phyloP scores from a whole-genome alignment of 345 rosid genomes.

The Syzygium grande region DNA sequence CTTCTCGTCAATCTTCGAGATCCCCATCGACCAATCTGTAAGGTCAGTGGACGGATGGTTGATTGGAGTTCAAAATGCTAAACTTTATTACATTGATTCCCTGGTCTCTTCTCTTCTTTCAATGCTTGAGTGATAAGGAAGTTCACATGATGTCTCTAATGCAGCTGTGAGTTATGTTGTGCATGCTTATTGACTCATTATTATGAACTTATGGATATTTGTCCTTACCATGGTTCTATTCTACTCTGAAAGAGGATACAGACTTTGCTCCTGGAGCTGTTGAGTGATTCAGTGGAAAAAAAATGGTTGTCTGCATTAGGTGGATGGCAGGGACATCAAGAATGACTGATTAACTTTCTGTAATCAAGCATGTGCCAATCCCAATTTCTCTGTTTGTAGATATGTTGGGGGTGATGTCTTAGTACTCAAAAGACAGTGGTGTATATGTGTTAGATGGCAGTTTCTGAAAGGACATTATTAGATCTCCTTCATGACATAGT shows the following conservation, averaged over 20 bases:
- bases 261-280: not conserved
- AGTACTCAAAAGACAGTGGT: not conserved
- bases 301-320: not conserved
- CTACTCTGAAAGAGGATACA: not conserved
- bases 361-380: not conserved
- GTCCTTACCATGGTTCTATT: not conserved
- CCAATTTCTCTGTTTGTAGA: not conserved
- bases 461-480: not conserved
- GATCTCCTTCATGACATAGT: not conserved
- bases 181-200: not conserved
- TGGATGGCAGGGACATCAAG: not conserved
- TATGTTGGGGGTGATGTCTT: not conserved
- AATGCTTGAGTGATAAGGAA: not conserved
- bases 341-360: not conserved
- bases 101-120: not conserved
- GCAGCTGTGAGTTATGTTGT: not conserved
- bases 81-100: not conserved
- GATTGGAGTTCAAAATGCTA: not conserved
- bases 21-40: constrained; percentile 65
- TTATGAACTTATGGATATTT: not conserved
- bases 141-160: not conserved
- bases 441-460: not conserved
- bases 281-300: not conserved
- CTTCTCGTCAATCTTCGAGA: constrained; percentile 68
- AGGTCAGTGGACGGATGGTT: constrained; percentile 32